phyloP scores from a whole-genome alignment of 1,139 yeast genomes.

The Saccharomyces pastorianus region DNA sequence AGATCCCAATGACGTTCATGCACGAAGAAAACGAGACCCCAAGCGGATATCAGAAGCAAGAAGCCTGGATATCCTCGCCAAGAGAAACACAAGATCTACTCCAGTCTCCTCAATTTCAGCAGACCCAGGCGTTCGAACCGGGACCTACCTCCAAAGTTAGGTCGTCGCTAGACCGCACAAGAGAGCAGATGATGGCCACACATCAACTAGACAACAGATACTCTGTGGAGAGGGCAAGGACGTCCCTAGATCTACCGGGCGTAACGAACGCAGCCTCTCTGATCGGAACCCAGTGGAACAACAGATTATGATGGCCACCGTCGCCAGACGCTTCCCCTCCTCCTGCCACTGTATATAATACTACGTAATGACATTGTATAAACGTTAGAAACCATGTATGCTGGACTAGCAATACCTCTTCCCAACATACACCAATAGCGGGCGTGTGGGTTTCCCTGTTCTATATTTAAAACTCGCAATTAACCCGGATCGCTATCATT shows the following conservation, averaged over 20 bases:
- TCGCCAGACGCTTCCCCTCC: neutral
- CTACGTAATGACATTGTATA: neutral
- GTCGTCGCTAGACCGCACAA: constrained; percentile 33
- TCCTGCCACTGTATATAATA: neutral
- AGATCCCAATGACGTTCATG: constrained; percentile 29
- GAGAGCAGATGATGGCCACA: constrained; percentile 31
- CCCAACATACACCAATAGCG: neutral
- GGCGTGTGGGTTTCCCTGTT: neutral
- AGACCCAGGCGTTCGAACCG: neutral
- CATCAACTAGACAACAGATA: constrained; percentile 33
- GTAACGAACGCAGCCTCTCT: constrained; percentile 32
- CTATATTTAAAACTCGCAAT: neutral
- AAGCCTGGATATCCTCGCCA: constrained; percentile 4
- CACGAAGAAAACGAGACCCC: constrained; percentile 18
- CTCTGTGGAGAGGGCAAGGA: constrained; percentile 34
- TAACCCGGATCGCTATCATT: neutral
- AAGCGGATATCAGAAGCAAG: constrained; percentile 8
- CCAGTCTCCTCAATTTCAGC: constrained; percentile 14
- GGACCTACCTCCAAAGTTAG: constrained; percentile 11
- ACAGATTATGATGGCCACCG: neutral
- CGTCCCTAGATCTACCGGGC: constrained; percentile 35
- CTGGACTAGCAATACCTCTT: neutral
- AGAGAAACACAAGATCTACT: constrained; percentile 21
- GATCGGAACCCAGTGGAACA: constrained; percentile 19
- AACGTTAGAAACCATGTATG: neutral